A percentile compares a stretch with the other conserved stretches of the same genome.
Conservation (phyloP, 2,329 filamentous ascomycete species). For the Aspergillus costaricaensis region DNA sequence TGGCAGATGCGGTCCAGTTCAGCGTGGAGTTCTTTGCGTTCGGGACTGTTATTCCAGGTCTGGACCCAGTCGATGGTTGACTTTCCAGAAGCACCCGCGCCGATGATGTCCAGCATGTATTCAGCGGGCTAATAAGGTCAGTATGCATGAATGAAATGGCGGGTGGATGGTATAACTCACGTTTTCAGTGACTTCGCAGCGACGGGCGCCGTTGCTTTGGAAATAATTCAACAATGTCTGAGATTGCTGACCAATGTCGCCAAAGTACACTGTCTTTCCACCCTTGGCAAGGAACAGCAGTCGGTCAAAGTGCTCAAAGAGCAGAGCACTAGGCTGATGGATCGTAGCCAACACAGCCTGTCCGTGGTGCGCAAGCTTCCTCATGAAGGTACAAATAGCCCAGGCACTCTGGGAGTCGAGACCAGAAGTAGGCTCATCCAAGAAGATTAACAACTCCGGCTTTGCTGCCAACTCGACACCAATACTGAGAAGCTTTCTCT, state of each 20-base stretch:
- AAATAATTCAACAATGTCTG: constrained; percentile 62
- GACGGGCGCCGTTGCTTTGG: constrained; percentile 61
- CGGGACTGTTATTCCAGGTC: constrained; percentile 58
- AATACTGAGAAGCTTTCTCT: constrained; percentile 75
- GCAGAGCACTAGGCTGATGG: constrained; percentile 85
- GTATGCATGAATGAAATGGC: neutral
- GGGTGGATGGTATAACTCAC: constrained; percentile 37
- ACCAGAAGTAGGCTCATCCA: constrained; percentile 89
- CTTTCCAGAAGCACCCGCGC: constrained; percentile 59
- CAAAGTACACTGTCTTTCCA: constrained; percentile 67
- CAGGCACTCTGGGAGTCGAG: constrained; percentile 88
- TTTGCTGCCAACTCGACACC: constrained; percentile 92
- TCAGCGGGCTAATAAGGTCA: constrained; percentile 60
- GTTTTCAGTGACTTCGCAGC: constrained; percentile 52
- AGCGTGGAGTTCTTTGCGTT: constrained; percentile 51
- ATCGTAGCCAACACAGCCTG: constrained; percentile 92
- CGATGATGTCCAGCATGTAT: constrained; percentile 61
- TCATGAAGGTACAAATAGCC: constrained; percentile 79
- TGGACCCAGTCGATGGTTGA: constrained; percentile 55
- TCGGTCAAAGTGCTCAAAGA: constrained; percentile 78
- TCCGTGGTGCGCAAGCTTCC: constrained; percentile 81
- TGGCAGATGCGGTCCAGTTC: constrained; percentile 38
- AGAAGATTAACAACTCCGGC: constrained; percentile 81
- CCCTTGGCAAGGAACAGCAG: constrained; percentile 63
- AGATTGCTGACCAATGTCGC: constrained; percentile 61